These are phyloP conservation scores for Selenicereus undatus DNA, from an alignment of 148 eudicot genomes.

Conservation along the genomic window DNA sequence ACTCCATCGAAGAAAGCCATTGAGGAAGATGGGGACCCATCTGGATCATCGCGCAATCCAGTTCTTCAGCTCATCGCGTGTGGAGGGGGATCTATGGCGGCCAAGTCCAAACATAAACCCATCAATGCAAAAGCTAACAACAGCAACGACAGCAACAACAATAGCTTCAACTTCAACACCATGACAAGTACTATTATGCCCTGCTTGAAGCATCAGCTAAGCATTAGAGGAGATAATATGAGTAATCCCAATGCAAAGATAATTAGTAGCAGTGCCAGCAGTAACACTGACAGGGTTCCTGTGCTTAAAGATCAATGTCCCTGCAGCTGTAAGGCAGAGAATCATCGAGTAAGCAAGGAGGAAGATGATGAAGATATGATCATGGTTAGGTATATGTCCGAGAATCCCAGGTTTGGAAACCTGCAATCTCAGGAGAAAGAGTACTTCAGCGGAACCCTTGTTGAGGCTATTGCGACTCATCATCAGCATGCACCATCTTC, in stretches of 20 bases:
- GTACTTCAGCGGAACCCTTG: slow-evolving; percentile 90
- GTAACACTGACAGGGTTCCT: slow-evolving; percentile 4
- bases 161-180: slow-evolving; percentile 11
- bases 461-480: slow-evolving; percentile 40
- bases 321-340: not conserved
- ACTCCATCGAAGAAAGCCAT: not conserved
- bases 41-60: slow-evolving; percentile 22
- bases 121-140: not conserved
- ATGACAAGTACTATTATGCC: slow-evolving; percentile 38
- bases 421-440: slow-evolving; percentile 76
- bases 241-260: not conserved
- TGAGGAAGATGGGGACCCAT: slow-evolving; percentile 21
- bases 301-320: not conserved
- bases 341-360: not conserved
- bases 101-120: slow-evolving; percentile 7
- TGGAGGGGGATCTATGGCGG: slow-evolving; percentile 34
- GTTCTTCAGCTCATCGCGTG: slow-evolving; percentile 72
- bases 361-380: slow-evolving; percentile 51
- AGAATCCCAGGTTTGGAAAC: slow-evolving; percentile 86
- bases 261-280: not conserved
- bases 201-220: slow-evolving; percentile 33
- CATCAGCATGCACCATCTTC: slow-evolving; percentile 22
- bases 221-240: slow-evolving; percentile 14
- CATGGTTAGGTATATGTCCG: slow-evolving; percentile 77
- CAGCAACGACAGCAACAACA: not conserved